A percentile compares a stretch with the other conserved stretches of the same genome.
Evolutionary conservation across 2,329 filamentous ascomycete species (phyloP).

Genomic region (Xylariaceae sp.): DNA sequence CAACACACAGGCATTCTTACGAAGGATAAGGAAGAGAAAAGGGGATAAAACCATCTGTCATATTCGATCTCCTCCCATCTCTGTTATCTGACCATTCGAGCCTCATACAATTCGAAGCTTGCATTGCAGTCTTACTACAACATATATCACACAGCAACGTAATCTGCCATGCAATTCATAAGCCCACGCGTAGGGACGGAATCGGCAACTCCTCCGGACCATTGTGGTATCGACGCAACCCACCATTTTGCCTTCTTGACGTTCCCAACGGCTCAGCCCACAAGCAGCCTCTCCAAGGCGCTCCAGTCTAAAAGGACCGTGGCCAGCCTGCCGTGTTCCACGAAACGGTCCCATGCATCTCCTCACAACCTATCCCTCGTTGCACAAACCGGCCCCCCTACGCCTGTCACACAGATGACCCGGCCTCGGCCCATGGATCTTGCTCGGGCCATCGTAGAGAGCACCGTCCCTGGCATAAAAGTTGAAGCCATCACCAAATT

Average conservation of each 20-base stretch:
- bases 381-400: slow-evolving; percentile 23
- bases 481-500: slow-evolving; percentile 34
- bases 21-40: neutral
- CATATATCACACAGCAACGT: slow-evolving; percentile 12
- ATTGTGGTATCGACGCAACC: slow-evolving; percentile 24
- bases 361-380: slow-evolving; percentile 26
- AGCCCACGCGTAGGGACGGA: slow-evolving; percentile 23
- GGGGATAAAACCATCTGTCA: neutral
- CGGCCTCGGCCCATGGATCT: slow-evolving; percentile 30
- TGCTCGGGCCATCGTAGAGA: slow-evolving; percentile 35
- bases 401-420: slow-evolving; percentile 33
- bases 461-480: slow-evolving; percentile 30
- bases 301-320: slow-evolving; percentile 26
- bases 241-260: slow-evolving; percentile 24
- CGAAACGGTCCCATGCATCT: slow-evolving; percentile 26
- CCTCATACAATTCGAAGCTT: slow-evolving; percentile 10
- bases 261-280: slow-evolving; percentile 21
- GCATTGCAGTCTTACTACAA: slow-evolving; percentile 9
- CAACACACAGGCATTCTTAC: no score
- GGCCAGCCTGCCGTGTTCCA: slow-evolving; percentile 27
- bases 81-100: slow-evolving; percentile 6
- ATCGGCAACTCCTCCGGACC: slow-evolving; percentile 23
- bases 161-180: slow-evolving; percentile 23
- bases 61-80: slow-evolving; percentile 1
- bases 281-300: slow-evolving; percentile 18